Base-by-base conservation (phyloP, 257 asterid genomes). In the Solanum virginianum region DNA sequence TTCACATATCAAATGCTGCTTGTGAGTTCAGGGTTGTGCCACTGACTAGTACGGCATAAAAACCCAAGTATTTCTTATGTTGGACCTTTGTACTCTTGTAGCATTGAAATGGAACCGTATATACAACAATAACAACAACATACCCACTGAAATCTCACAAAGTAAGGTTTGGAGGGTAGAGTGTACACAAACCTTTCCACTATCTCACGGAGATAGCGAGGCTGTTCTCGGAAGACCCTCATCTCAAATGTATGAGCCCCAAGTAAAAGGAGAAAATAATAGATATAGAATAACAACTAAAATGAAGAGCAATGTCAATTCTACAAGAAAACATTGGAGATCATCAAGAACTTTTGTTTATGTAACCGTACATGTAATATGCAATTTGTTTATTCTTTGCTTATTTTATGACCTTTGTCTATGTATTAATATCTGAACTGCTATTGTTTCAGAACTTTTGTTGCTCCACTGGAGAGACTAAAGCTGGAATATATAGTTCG, bases 401-500 rank as follows among this genome's bases (percentile, higher is more conserved):
- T 49, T 26, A 74, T 74, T 77, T 24, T 49, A 4, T 51, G 82
- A 17, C 24, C 47, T 15, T 77, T 14, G 45, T 77, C 24, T 77
- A 51, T 77, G 82, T 26, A 15, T 51, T 77, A 77, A 18, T 77
- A 49, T 87, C 84, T 86, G 13, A 56, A 39, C 69, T 77, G 63
- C 63, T 82, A 71, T 84, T 89, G 83, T 87, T 70, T 86, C 97
- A 96, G 99, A 92, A 94, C 99, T 72, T 87, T 95, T 90, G 97
- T 96, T 86, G 98, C 98, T 66, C 99, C 99, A 11, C 88, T 96
- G 88, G 99, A 96, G 93, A 93, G 99, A 91, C 85, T 96, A 55
- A 96, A 96, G 94, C 92, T 96, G 88, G 98, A 96, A 87, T 96
- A 96, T 84, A 93, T 96, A 81, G 99, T 95, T 84, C 98, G 97